Evolutionary conservation across 352 stramenopile genomes (phyloP), one percentile per base, ranked within the genome.

Genomic region (Phytophthora citricola): DNA sequence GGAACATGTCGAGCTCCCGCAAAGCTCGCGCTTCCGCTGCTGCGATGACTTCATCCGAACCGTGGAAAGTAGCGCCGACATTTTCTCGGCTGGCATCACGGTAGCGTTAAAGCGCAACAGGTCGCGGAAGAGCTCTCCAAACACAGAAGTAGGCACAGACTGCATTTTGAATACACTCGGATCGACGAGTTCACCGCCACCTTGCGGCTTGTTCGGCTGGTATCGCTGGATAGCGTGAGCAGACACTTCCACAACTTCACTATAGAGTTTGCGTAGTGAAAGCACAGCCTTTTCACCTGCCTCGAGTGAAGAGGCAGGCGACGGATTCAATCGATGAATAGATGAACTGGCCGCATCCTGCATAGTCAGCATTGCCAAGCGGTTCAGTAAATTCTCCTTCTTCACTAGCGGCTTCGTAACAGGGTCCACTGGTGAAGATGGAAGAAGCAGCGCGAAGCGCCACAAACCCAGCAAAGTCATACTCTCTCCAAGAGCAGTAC

Each of bases 351-450:
- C 79, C 3, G 83, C 71, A 14, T 83, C 66, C 31, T 92, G 79
- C 32, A 94, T 71, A 4, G 87, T 89, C 1, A 83, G 49, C 72
- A 88, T 85, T 5, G 85, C 73, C 17, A 99, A 72, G 8, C 93
- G 89, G 54, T 86, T 88, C 62, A 98, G 75, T 22, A 99, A 71
- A 45, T 98, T 85, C 14, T 97, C 82, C 45, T 98, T 95, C 70
- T 99, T 98, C 17, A 98, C 89, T 1, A 97, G 69, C 20, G 97
- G 96, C 69, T 97, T 97, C 59, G 83, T 91, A 47, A 95, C 94
- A 26, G 98, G 98, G 67, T 99, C 98, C 17, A 99, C 89, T 3
- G 97, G 97, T 17, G 94, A 98, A 44, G 89, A 94, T 34, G 97
- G 98, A 20, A 98, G 63, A 41, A 98, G 70, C 46, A 99, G 75